These are phyloP conservation scores for Acephala macrosclerotiorum DNA, from an alignment of 2,329 filamentous ascomycete species.

Conservation along the genomic window DNA sequence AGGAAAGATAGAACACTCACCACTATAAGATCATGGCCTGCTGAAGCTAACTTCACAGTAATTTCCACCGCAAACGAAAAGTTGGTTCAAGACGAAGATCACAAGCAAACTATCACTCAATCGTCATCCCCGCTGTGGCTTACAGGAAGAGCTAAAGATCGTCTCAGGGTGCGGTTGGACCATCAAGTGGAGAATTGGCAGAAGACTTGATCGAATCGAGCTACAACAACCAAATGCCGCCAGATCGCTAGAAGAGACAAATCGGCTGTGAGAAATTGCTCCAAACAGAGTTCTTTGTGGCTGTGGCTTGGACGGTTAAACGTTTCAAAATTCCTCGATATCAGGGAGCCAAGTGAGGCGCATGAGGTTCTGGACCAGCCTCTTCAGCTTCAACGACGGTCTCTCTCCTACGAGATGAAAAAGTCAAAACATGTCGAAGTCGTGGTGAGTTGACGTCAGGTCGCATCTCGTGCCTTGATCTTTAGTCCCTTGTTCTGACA, in stretches of 20 bases:
- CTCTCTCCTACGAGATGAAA: too few relatives aligned
- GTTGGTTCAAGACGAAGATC: constrained; percentile 21
- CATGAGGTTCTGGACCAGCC: not conserved
- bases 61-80: constrained; percentile 22
- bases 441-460: constrained; percentile 26
- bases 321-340: not conserved
- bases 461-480: not conserved
- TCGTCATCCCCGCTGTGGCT: constrained; percentile 28
- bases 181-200: not conserved
- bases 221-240: not conserved
- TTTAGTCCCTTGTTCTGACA: constrained; percentile 14
- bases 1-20: not conserved
- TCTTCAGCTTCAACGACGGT: not conserved
- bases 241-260: not conserved
- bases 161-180: constrained; percentile 7
- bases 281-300: not conserved
- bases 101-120: constrained; percentile 1
- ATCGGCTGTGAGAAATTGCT: not conserved
- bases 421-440: too few relatives aligned
- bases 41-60: constrained; percentile 6
- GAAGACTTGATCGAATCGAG: not conserved
- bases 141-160: constrained; percentile 11
- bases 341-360: not conserved
- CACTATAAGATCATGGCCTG: not conserved
- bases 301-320: not conserved